A percentile compares a stretch with the other conserved stretches of the same genome.
Evolutionary conservation across 2,329 filamentous ascomycete genomes (phyloP).

Genomic region (Xylariaceae sp.): DNA sequence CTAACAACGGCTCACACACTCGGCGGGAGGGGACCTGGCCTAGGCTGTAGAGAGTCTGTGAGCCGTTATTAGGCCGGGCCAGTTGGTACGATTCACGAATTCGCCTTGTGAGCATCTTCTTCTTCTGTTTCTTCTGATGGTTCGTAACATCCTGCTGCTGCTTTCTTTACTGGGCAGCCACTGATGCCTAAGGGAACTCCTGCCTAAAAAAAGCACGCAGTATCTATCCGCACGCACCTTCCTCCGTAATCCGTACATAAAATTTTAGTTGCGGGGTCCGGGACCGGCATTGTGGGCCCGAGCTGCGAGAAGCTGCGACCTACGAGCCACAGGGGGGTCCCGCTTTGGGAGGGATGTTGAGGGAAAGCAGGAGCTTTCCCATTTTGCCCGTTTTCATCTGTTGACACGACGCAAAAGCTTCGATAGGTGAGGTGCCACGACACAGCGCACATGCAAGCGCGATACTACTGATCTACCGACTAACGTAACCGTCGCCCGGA

Average conservation of each 20-base stretch:
- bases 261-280: background rate
- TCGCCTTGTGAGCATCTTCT: background rate
- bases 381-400: too few relatives aligned
- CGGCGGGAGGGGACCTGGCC: background rate
- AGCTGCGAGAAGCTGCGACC: background rate
- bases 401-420: background rate
- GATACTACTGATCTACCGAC: slow-evolving; percentile 7
- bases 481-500: slow-evolving; percentile 2
- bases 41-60: background rate
- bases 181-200: background rate
- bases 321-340: background rate
- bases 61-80: background rate
- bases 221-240: too few relatives aligned
- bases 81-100: background rate
- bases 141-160: background rate
- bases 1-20: background rate
- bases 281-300: background rate
- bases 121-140: too few relatives aligned
- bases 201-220: background rate
- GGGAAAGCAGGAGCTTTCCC: too few relatives aligned
- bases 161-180: too few relatives aligned
- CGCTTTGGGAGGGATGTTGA: too few relatives aligned
- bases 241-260: background rate
- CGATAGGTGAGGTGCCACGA: background rate
- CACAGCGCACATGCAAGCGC: background rate